These are phyloP conservation scores for Nymphaea colorata DNA, from an alignment of 164 flowering plant species.

Conservation along the genomic window DNA sequence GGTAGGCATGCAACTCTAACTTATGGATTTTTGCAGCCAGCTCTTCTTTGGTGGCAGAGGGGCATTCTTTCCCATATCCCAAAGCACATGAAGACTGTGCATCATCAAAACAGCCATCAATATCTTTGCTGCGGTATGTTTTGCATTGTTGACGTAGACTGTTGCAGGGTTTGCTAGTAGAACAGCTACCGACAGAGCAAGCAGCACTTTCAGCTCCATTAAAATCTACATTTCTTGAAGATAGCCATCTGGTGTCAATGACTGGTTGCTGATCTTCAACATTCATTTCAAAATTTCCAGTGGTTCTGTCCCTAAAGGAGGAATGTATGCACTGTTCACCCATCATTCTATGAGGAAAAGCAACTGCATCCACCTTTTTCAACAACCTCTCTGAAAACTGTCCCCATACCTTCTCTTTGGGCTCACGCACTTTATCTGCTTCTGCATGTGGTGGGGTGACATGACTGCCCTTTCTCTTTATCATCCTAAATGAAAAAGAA, in stretches of 20 bases:
- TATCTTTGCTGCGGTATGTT: slow-evolving; percentile 21
- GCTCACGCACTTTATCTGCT: slow-evolving; percentile 29
- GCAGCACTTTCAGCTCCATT: slow-evolving; percentile 33
- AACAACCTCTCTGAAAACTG: slow-evolving; percentile 13
- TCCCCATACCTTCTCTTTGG: slow-evolving; percentile 8
- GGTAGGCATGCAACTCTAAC: slow-evolving; percentile 84
- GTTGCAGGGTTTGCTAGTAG: slow-evolving; percentile 19
- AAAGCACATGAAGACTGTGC: slow-evolving; percentile 48
- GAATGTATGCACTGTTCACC: slow-evolving; percentile 41
- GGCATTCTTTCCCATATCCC: slow-evolving; percentile 23
- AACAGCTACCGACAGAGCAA: slow-evolving; percentile 82
- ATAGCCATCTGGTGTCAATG: slow-evolving; percentile 21
- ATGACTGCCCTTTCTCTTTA: background rate
- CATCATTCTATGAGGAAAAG: slow-evolving; percentile 31
- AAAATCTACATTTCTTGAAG: slow-evolving; percentile 25
- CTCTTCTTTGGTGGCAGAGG: slow-evolving; percentile 29
- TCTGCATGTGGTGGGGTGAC: background rate
- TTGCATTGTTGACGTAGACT: slow-evolving; percentile 13
- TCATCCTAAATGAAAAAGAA: slow-evolving; percentile 5
- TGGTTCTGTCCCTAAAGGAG: slow-evolving; percentile 28
- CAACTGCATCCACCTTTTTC: slow-evolving; percentile 49
- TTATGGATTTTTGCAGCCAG: slow-evolving; percentile 49
- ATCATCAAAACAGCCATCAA: slow-evolving; percentile 36
- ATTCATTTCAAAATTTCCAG: slow-evolving; percentile 28
- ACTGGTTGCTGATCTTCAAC: slow-evolving; percentile 23